Evolutionary conservation across 208 protist species (phyloP).

Genomic region (Acanthamoeba triangularis): DNA sequence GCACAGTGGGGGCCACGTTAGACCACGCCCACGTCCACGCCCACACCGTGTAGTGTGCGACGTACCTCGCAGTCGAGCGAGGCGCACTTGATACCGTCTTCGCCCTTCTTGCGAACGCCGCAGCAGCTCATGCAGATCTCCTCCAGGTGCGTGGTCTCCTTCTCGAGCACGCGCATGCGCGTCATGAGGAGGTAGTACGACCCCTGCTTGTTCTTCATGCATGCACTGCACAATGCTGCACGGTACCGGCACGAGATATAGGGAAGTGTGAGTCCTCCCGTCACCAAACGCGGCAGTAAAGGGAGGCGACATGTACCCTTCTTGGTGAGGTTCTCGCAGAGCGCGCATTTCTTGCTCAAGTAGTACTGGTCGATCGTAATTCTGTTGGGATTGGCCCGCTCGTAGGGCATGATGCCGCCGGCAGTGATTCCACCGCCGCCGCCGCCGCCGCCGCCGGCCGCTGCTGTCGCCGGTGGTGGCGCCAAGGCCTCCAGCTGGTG

Average conservation of each 20-base stretch:
- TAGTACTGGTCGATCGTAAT: slow-evolving; percentile 83
- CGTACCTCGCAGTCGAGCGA: slow-evolving; percentile 50
- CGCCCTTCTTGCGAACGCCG: not conserved
- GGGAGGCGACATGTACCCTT: not conserved
- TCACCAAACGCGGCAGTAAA: no score
- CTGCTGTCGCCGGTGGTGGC: not conserved
- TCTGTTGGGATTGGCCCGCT: not conserved
- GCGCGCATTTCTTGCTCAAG: slow-evolving; percentile 72
- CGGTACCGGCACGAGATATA: not conserved
- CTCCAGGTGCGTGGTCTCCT: slow-evolving; percentile 56
- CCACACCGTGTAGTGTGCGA: no score
- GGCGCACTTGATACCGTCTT: slow-evolving; percentile 40
- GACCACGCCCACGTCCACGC: not conserved
- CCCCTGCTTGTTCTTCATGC: slow-evolving; percentile 68
- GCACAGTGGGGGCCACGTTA: no score
- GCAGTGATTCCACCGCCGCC: no score
- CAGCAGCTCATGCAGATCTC: slow-evolving; percentile 80
- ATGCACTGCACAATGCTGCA: slow-evolving; percentile 74
- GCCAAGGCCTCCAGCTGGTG: slow-evolving; percentile 6
- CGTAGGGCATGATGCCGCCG: slow-evolving; percentile 37
- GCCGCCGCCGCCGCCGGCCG: not conserved
- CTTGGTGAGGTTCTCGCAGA: slow-evolving; percentile 76
- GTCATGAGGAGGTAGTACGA: slow-evolving; percentile 59
- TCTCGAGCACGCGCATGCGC: slow-evolving; percentile 69
- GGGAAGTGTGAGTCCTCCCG: not conserved